Evolutionary conservation across 192 early-diverging fungal genomes (phyloP).

Genomic region (Coemansia interrupta): DNA sequence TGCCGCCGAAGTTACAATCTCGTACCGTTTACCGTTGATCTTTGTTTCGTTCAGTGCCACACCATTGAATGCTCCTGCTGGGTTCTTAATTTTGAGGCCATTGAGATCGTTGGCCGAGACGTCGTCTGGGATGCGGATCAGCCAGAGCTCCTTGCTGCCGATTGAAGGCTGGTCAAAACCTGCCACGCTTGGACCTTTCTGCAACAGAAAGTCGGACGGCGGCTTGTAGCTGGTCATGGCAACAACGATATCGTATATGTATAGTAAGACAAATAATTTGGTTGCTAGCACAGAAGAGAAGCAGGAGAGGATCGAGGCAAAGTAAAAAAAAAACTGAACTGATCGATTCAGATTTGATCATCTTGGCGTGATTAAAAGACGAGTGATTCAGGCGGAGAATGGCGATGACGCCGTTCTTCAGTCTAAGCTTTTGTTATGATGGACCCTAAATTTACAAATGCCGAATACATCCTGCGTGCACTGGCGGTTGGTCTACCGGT

Average conservation of each 20-base stretch:
- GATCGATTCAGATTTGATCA: background rate
- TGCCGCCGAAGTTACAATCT: constrained; percentile 20
- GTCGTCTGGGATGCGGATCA: constrained; percentile 46
- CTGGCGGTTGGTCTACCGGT: constrained; percentile 24
- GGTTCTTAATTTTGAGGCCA: constrained; percentile 39
- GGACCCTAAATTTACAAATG: background rate
- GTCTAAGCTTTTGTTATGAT: background rate
- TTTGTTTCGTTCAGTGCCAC: constrained; percentile 15
- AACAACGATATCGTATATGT: background rate
- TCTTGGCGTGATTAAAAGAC: background rate
- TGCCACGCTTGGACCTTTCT: constrained; percentile 10
- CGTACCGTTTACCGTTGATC: constrained; percentile 12
- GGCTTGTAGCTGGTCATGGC: constrained; percentile 18
- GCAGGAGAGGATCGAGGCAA: background rate
- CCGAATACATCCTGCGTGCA: constrained; percentile 25
- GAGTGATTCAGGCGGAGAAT: background rate
- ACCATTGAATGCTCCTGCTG: constrained; percentile 22
- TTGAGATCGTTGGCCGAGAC: constrained; percentile 31
- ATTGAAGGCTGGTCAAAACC: constrained; percentile 14
- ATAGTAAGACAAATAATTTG: background rate
- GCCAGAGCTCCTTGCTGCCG: constrained; percentile 44
- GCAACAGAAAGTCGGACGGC: constrained; percentile 29
- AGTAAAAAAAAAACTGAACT: constrained; percentile 7
- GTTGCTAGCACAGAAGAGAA: background rate
- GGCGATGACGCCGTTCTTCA: too few relatives aligned